Conservation (phyloP, 805 yeast species). For the Zygoascus bituminiphila region DNA sequence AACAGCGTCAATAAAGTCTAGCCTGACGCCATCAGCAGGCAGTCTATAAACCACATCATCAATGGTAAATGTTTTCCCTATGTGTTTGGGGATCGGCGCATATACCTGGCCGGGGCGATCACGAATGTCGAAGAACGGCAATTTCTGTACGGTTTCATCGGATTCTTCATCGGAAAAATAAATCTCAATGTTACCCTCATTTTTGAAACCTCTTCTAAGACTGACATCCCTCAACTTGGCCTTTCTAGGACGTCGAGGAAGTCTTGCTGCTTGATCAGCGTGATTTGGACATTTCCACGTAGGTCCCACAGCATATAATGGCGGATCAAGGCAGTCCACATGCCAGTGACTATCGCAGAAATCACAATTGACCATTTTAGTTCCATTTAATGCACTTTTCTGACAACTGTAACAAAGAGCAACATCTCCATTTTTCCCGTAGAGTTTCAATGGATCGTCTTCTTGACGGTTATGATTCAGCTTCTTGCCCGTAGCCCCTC, state of each 20-base stretch:
- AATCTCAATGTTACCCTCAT: conserved; percentile 55
- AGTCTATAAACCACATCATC: conserved; percentile 50
- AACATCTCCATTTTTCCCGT: conserved; percentile 62
- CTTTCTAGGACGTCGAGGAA: conserved; percentile 36
- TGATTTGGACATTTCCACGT: conserved; percentile 94
- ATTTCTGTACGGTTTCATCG: conserved; percentile 16
- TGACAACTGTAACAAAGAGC: conserved; percentile 72
- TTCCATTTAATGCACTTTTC: conserved; percentile 51
- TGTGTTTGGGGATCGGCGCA: conserved; percentile 25
- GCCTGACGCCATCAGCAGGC: conserved; percentile 57
- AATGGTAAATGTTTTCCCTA: conserved; percentile 16
- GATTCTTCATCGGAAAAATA: conserved; percentile 35
- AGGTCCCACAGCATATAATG: conserved; percentile 65
- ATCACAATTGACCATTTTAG: conserved; percentile 65
- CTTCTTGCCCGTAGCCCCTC: conserved; percentile 1
- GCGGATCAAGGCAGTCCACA: conserved; percentile 74
- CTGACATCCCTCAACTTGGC: conserved; percentile 48
- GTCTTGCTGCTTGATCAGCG: conserved; percentile 34
- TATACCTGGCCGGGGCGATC: conserved; percentile 32
- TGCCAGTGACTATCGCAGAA: conserved; percentile 83
- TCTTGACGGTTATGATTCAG: conserved; percentile 3
- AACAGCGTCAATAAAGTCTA: conserved; percentile 59
- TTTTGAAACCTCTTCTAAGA: conserved; percentile 41
- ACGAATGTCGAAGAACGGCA: conserved; percentile 25
- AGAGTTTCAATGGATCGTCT: conserved; percentile 31